Evolutionary conservation across 495 filamentous ascomycete genomes (phyloP), one percentile per base, ranked within the genome.

Genomic region (Aspergillus biplanus): DNA sequence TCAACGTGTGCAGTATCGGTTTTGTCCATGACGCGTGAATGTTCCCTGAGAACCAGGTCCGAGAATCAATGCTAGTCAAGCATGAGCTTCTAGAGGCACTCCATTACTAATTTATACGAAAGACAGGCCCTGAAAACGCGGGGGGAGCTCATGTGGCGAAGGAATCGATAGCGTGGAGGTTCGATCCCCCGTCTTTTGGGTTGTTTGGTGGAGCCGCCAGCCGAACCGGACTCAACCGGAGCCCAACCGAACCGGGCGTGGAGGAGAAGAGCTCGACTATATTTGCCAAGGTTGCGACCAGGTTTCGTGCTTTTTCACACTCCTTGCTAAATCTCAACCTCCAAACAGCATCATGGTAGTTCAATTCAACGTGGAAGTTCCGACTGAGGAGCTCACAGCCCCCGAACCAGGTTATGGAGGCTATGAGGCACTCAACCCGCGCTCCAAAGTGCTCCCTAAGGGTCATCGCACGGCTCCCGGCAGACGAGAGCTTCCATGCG

Each of bases 361-460:
- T 9, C 33, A 11, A 37, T 59, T 59, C 12, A 8, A 59, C 6
- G 56, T 59, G 27, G 44, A 50, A 12, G 44, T 59, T 16, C 56
- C 56, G 1, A 7, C 33, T 11, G 56, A 59, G 27, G 44, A 59
- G 27, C 56, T 59, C 42, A 49, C 33, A 18, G 44, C 44, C 42
- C 56, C 56, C 2, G 56, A 59, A 48, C 18, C 33, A 7, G 56
- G 56, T 9, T 33, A 59, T 13, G 56, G 12, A 6, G 56, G 71
- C 32, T 74, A 74, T 33, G 59, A 57, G 48, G 52, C n/a, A 5
- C 59, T 71, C 33, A 68, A 67, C 33, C 69, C 71, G 52, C 32
- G 68, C 57, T 31, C 73, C 65, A 64, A 71, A 54, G 61, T 75
- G n/a, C 57, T 75, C 4, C 65, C 63, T 4, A 68, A 70, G 49